phyloP scores from a whole-genome alignment of 106 monocot genomes.

The Acanthochlamys bracteata region DNA sequence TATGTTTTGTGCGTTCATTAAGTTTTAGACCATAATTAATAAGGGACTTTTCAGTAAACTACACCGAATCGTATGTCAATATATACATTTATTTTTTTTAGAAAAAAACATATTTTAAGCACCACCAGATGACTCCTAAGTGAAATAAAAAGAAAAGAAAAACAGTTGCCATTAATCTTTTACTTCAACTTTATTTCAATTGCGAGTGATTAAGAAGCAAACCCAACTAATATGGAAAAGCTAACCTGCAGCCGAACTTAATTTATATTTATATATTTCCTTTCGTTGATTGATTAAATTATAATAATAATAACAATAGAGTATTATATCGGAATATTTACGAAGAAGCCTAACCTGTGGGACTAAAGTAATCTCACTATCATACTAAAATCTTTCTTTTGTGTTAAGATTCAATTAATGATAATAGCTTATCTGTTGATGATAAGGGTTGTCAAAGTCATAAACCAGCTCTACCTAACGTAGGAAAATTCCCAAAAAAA shows the following conservation, averaged over 20 bases:
- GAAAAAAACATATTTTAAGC: no score
- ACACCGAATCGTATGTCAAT: no score
- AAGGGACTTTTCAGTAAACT: no score
- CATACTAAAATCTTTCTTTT: not conserved
- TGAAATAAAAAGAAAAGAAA: no score
- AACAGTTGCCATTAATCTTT: not conserved
- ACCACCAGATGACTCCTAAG: no score
- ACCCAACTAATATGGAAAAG: not conserved
- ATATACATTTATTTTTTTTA: no score
- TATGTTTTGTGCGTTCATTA: no score
- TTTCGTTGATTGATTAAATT: not conserved
- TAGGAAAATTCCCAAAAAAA: not conserved
- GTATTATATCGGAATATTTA: no score
- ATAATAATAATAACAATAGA: no score
- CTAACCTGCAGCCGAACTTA: not conserved
- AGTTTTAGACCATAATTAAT: no score
- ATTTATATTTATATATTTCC: not conserved
- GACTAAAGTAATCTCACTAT: not conserved
- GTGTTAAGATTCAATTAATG: not conserved
- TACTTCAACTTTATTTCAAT: not conserved
- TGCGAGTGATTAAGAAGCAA: not conserved
- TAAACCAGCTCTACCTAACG: not conserved
- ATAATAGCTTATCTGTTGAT: not conserved
- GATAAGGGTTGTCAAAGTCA: not conserved
- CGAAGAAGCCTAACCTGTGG: not conserved